A percentile compares a stretch with the other conserved stretches of the same genome.
These are phyloP conservation scores for Termitomyces sp. DNA, from an alignment of 768 basidiomycete genomes.

Conservation along the genomic window DNA sequence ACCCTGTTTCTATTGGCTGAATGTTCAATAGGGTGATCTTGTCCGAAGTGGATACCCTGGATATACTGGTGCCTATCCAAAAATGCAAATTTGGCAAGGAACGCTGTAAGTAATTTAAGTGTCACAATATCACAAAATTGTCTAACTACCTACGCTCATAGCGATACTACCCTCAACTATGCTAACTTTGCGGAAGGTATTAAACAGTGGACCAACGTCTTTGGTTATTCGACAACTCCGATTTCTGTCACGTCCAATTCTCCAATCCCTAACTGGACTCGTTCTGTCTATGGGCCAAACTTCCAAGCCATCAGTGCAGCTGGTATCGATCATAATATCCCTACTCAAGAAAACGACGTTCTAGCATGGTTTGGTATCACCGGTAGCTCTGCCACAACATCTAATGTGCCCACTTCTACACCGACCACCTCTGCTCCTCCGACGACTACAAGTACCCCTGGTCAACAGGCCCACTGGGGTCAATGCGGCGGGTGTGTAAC, in stretches of 20 bases:
- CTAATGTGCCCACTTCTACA: conserved; percentile 12
- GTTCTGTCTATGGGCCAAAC: conserved; percentile 41
- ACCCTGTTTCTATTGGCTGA: neutral
- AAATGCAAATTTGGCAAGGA: conserved; percentile 52
- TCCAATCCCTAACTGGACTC: conserved; percentile 40
- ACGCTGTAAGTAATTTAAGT: conserved; percentile 23
- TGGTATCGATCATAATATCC: conserved; percentile 48
- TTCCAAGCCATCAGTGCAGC: conserved; percentile 45
- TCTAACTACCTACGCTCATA: conserved; percentile 9
- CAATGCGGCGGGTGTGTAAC: conserved; percentile 17
- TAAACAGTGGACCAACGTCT: conserved; percentile 54
- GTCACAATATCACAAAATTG: neutral
- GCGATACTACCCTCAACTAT: conserved; percentile 45
- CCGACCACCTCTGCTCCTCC: conserved; percentile 14
- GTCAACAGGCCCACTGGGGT: conserved; percentile 16
- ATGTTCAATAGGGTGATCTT: conserved; percentile 31
- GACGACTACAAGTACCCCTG: conserved; percentile 9
- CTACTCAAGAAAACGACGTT: conserved; percentile 39
- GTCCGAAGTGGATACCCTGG: conserved; percentile 45
- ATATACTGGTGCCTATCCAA: conserved; percentile 44
- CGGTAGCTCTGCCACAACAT: conserved; percentile 1
- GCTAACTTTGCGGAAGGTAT: conserved; percentile 46
- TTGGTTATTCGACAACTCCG: conserved; percentile 38
- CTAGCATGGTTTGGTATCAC: conserved; percentile 45
- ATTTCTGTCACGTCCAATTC: conserved; percentile 32